These are phyloP conservation scores for Medicago ruthenica DNA, from an alignment of 306 rosid species.

Conservation along the genomic window DNA sequence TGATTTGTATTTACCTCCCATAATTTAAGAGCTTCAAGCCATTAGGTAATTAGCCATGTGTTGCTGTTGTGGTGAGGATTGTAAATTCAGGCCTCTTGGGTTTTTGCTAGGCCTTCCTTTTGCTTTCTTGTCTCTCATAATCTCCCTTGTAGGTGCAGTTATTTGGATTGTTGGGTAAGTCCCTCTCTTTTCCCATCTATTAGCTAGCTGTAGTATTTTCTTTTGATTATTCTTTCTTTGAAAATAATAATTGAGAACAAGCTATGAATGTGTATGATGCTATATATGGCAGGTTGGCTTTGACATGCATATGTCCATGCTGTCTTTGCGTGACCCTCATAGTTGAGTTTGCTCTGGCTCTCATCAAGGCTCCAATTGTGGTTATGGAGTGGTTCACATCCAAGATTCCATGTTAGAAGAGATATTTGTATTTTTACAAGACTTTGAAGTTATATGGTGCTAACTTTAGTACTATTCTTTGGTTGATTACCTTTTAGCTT, in stretches of 20 bases:
- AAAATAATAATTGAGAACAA: neutral
- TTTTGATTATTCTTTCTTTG: neutral
- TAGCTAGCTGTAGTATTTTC: too few species aligned
- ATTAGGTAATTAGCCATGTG: slow-evolving; percentile 42
- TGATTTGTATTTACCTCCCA: slow-evolving; percentile 26
- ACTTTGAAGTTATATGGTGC: neutral
- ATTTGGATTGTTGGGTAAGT: slow-evolving; percentile 79
- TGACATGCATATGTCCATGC: slow-evolving; percentile 87
- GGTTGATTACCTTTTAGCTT: slow-evolving; percentile 15
- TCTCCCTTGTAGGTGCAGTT: slow-evolving; percentile 67
- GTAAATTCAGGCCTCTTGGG: slow-evolving; percentile 74
- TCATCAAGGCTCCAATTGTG: slow-evolving; percentile 73
- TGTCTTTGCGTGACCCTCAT: slow-evolving; percentile 81
- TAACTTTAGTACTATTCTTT: neutral
- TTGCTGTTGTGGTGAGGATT: slow-evolving; percentile 71
- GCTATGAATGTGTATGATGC: slow-evolving; percentile 12
- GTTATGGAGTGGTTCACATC: slow-evolving; percentile 90
- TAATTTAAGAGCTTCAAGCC: slow-evolving; percentile 15
- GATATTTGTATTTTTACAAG: neutral
- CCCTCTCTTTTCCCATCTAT: neutral
- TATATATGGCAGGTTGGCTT: slow-evolving; percentile 54
- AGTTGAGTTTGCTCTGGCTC: slow-evolving; percentile 72
- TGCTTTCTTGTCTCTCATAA: slow-evolving; percentile 68
- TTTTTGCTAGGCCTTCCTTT: slow-evolving; percentile 77
- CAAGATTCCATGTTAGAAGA: slow-evolving; percentile 77